phyloP scores from a whole-genome alignment of 139 green algal species.

The Ostreobium quekettii region DNA sequence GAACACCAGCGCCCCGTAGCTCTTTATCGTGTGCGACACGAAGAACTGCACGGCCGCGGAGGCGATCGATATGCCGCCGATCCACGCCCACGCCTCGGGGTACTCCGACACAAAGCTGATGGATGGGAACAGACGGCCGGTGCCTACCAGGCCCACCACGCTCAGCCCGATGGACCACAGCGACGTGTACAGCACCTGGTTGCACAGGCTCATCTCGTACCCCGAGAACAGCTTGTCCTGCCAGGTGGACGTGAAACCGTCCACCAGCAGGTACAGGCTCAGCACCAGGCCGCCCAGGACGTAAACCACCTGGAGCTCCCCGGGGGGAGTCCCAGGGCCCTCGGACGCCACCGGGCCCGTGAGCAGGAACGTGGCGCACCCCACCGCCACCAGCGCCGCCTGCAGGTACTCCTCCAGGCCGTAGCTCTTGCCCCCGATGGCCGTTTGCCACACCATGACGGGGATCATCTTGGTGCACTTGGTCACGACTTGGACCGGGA shows the following conservation, averaged over 20 bases:
- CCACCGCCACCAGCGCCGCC: conserved; percentile 50
- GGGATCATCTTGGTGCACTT: conserved; percentile 90
- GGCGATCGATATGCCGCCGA: conserved; percentile 46
- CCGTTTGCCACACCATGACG: conserved; percentile 81
- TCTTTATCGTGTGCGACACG: conserved; percentile 72
- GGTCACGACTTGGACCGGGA: conserved; percentile 74
- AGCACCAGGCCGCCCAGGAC: conserved; percentile 54
- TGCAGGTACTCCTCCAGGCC: conserved; percentile 51
- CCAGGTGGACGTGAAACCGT: conserved; percentile 88
- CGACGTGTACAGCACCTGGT: conserved; percentile 58
- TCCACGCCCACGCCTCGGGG: conserved; percentile 38
- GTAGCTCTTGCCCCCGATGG: conserved; percentile 64
- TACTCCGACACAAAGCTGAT: conserved; percentile 51
- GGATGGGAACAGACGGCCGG: conserved; percentile 48
- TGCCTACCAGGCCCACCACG: conserved; percentile 35
- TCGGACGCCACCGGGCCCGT: conserved; percentile 16
- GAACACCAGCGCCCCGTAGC: conserved; percentile 77
- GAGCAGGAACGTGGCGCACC: conserved; percentile 63
- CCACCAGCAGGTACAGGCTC: conserved; percentile 73
- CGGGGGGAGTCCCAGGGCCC: not conserved
- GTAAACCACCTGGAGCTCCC: conserved; percentile 2
- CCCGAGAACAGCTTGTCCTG: conserved; percentile 83
- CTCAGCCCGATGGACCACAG: conserved; percentile 36
- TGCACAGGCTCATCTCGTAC: conserved; percentile 51
- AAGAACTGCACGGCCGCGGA: conserved; percentile 64